Percentiles rank a stretch among this genome's conserved stretches.
Conservation (phyloP, 495 filamentous ascomycete genomes). For the Sabuloglossum arenarium region DNA sequence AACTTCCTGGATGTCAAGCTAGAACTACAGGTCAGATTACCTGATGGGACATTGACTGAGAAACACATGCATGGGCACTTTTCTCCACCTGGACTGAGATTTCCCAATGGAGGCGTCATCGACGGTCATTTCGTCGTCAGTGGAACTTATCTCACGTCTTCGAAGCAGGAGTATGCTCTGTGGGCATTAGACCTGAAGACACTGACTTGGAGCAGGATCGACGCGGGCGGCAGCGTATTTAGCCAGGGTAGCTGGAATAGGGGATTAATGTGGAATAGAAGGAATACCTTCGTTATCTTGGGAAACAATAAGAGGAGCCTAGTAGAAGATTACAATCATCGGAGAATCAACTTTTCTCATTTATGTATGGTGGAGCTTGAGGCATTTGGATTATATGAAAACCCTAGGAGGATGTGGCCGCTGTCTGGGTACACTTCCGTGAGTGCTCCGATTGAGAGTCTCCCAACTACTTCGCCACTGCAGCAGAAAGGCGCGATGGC, state of each 20-base stretch:
- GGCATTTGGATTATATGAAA: conserved; percentile 92
- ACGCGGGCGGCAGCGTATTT: conserved; percentile 86
- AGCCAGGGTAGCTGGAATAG: conserved; percentile 94
- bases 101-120: conserved; percentile 86
- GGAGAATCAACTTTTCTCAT: conserved; percentile 91
- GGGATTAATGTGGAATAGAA: conserved; percentile 74
- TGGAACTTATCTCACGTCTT: conserved; percentile 89
- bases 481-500: conserved; percentile 17
- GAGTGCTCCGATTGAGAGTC: conserved; percentile 40
- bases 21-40: conserved; percentile 68
- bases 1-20: conserved; percentile 95
- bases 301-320: conserved; percentile 80
- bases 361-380: conserved; percentile 92
- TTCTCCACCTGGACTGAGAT: conserved; percentile 77
- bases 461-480: conserved; percentile 28
- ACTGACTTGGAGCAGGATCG: conserved; percentile 83
- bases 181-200: conserved; percentile 85
- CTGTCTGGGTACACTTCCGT: conserved; percentile 64
- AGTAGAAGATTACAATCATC: conserved; percentile 97
- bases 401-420: conserved; percentile 55
- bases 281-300: conserved; percentile 87
- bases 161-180: conserved; percentile 93
- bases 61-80: conserved; percentile 73
- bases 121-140: conserved; percentile 92
- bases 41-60: conserved; percentile 70